Evolutionary conservation across 192 early-diverging fungal species (phyloP), one percentile per base, ranked within the genome.

Genomic region (Coemansia sp.): DNA sequence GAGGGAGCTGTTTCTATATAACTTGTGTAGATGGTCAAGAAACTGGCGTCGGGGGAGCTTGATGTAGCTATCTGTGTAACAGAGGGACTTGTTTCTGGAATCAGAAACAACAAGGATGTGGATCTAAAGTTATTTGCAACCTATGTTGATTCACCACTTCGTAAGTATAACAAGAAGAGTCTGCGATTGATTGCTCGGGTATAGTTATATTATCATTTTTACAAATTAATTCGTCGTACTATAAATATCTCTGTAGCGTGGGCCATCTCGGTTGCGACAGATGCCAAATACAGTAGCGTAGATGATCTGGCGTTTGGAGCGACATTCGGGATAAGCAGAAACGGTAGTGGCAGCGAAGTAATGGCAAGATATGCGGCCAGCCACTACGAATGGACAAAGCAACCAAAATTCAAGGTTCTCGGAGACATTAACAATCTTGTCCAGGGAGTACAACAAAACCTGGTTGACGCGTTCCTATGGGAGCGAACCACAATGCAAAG

Each of bases 401-500:
- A 30, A 36, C 91, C 93, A 32, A 61, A 83, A 31, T 94, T 94
- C 62, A 76, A 82, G 0, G 86, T 91, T 4, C 73, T 91, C n/a
- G 86, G 92, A 60, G 88, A 93, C 63, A 86, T 96, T 42, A 63
- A 86, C 17, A 85, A 86, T 0, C 86, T 96, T 75, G 80, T 88
- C 11, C 68, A 85, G 14, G 92, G 90, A 17, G 87, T 92, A 52
- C 83, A 86, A 40, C 69, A 77, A 6, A 86, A 85, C 22, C 61
- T 68, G 6, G 76, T 75, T 6, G 94, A 95, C 75, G 90, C 87
- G 7, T 96, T 96, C 60, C 77, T 96, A 66, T 96, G 94, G 94
- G 94, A 96, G 64, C 84, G 87, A 0, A 89, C 94, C 33, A 96
- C 93, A n/a, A 96, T 93, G 67, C 93, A 96, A 72, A 87, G 90